Percentiles rank a stretch among this genome's conserved stretches.
phyloP scores from a whole-genome alignment of 768 basidiomycete genomes.

The Strobilomyces confusus region DNA sequence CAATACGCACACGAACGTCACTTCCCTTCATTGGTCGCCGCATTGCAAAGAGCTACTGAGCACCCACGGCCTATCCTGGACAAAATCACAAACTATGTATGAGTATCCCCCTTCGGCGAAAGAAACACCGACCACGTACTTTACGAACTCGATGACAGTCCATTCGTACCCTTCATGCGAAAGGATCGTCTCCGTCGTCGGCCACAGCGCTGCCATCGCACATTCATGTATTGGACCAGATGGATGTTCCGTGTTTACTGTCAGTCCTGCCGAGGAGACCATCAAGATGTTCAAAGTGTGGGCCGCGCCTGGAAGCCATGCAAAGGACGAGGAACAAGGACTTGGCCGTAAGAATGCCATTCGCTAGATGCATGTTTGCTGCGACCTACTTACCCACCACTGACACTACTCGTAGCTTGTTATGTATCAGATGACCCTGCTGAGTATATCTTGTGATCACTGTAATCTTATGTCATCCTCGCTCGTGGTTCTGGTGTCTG shows the following conservation, averaged over 20 bases:
- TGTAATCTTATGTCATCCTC: slow-evolving; percentile 9
- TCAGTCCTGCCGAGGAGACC: slow-evolving; percentile 59
- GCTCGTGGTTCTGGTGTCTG: background rate
- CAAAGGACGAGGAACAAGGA: slow-evolving; percentile 19
- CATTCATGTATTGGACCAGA: slow-evolving; percentile 63
- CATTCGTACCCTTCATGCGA: slow-evolving; percentile 52
- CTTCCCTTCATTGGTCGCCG: slow-evolving; percentile 64
- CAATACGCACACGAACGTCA: slow-evolving; percentile 46
- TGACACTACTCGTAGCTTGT: background rate
- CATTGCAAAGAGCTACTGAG: slow-evolving; percentile 85
- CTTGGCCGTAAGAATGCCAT: slow-evolving; percentile 23
- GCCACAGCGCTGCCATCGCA: slow-evolving; percentile 51
- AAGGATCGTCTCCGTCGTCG: slow-evolving; percentile 50
- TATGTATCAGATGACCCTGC: background rate
- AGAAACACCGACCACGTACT: slow-evolving; percentile 22
- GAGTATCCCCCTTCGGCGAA: slow-evolving; percentile 19
- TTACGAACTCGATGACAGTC: slow-evolving; percentile 44
- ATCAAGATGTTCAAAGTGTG: slow-evolving; percentile 76
- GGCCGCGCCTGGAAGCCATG: slow-evolving; percentile 28
- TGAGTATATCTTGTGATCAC: slow-evolving; percentile 9
- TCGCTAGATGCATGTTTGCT: slow-evolving; percentile 17
- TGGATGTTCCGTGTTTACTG: slow-evolving; percentile 60
- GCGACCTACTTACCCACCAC: slow-evolving; percentile 9
- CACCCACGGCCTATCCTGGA: slow-evolving; percentile 54
- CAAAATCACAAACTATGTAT: slow-evolving; percentile 16